Conservation (phyloP, 2,329 filamentous ascomycete genomes). For the Neophaeococcomyces mojaviensis region DNA sequence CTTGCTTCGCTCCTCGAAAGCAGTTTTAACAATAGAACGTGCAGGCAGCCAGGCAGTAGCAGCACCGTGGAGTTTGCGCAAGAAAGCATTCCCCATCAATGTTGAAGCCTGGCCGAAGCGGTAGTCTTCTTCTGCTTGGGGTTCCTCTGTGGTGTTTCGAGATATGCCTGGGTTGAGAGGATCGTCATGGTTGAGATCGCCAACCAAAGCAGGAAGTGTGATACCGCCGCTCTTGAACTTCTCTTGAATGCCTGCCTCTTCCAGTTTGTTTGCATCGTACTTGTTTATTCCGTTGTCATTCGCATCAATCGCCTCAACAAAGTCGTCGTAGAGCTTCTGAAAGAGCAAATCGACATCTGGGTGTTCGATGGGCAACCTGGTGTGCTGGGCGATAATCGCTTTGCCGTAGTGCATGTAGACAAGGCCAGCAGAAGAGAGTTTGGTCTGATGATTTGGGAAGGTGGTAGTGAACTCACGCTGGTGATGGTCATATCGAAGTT, state of each 20-base stretch:
- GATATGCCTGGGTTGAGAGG: slow-evolving; percentile 36
- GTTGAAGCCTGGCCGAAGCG: slow-evolving; percentile 69
- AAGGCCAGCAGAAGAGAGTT: slow-evolving; percentile 86
- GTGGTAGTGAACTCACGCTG: slow-evolving; percentile 81
- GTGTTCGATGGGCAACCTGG: slow-evolving; percentile 52
- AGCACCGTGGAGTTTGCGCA: slow-evolving; percentile 70
- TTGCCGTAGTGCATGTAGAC: slow-evolving; percentile 95
- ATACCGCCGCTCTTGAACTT: slow-evolving; percentile 78
- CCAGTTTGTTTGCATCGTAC: slow-evolving; percentile 65
- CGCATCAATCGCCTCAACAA: slow-evolving; percentile 91
- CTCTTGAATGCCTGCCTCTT: slow-evolving; percentile 67
- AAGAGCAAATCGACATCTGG: slow-evolving; percentile 68
- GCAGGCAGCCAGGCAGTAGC: slow-evolving; percentile 78
- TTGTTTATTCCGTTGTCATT: slow-evolving; percentile 91
- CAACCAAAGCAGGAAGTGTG: slow-evolving; percentile 75
- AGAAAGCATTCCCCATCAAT: slow-evolving; percentile 85
- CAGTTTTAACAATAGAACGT: slow-evolving; percentile 65
- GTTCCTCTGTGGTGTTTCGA: slow-evolving; percentile 44
- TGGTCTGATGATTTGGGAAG: slow-evolving; percentile 77
- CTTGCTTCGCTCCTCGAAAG: slow-evolving; percentile 61
- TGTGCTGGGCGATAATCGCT: slow-evolving; percentile 65
- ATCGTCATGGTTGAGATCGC: slow-evolving; percentile 65
- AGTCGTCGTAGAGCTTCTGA: slow-evolving; percentile 83
- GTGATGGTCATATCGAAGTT: slow-evolving; percentile 90
- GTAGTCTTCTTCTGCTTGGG: slow-evolving; percentile 70